Conservation (phyloP, 805 yeast genomes). For the Alloascoidea africana region DNA sequence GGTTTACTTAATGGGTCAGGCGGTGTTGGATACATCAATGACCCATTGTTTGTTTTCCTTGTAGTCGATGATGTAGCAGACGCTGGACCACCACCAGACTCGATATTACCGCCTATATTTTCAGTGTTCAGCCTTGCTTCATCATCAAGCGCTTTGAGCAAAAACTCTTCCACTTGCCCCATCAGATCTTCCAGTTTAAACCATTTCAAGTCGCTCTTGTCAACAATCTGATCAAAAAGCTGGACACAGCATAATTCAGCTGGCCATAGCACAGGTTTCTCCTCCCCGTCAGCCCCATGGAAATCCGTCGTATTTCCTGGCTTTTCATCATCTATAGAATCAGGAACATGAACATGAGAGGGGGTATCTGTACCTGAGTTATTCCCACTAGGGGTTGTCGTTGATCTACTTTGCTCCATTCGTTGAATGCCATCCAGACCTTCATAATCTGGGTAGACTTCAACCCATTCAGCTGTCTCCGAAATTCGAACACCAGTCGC, state of each 20-base stretch:
- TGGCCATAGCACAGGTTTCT: slow-evolving; percentile 14
- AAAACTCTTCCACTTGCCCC: slow-evolving; percentile 8
- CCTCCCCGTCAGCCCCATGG: slow-evolving; percentile 4
- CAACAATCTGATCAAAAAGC: slow-evolving; percentile 4
- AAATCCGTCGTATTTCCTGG: slow-evolving; percentile 4
- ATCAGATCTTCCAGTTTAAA: slow-evolving; percentile 10
- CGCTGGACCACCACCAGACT: no score
- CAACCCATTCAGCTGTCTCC: not conserved
- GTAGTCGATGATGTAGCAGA: slow-evolving; percentile 1
- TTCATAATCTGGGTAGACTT: slow-evolving; percentile 4
- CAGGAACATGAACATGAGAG: not conserved
- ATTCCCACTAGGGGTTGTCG: slow-evolving; percentile 3
- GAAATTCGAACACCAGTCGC: not conserved
- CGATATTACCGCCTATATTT: not conserved
- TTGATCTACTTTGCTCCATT: slow-evolving; percentile 3
- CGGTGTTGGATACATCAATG: slow-evolving; percentile 2
- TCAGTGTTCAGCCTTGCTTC: not conserved
- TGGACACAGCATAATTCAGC: slow-evolving; percentile 11
- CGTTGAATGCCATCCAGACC: slow-evolving; percentile 4
- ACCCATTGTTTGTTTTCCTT: slow-evolving; percentile 1
- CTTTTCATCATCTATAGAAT: slow-evolving; percentile 6
- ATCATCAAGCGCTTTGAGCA: slow-evolving; percentile 3
- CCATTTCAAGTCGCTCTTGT: slow-evolving; percentile 9
- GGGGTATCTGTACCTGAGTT: slow-evolving; percentile 3
- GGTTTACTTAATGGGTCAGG: slow-evolving; percentile 13